A percentile compares a stretch with the other conserved stretches of the same genome.
Conservation (phyloP, 371 early-diverging fungal genomes). For the Mycotypha africana region DNA sequence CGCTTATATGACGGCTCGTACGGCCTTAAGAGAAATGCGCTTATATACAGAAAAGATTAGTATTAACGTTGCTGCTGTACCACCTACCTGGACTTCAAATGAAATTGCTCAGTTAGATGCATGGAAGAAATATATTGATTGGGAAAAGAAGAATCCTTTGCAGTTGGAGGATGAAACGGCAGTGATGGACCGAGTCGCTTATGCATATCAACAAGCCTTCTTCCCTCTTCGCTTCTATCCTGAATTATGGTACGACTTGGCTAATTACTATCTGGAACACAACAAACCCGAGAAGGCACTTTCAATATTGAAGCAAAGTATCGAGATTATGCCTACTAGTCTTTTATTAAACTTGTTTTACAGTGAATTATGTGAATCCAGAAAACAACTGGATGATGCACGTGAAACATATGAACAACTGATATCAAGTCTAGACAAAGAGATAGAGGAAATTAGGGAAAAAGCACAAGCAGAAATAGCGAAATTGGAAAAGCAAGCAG, state of each 20-base stretch:
- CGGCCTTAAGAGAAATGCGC: conserved; percentile 76
- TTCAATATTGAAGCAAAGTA: conserved; percentile 64
- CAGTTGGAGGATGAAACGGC: conserved; percentile 59
- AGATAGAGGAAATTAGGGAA: conserved; percentile 45
- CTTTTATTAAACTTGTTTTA: conserved; percentile 79
- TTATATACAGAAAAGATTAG: conserved; percentile 71
- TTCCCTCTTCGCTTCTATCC: conserved; percentile 81
- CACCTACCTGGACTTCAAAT: conserved; percentile 77
- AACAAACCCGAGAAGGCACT: conserved; percentile 73
- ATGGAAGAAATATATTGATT: conserved; percentile 85
- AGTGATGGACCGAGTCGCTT: conserved; percentile 69
- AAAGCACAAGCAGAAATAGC: conserved; percentile 44
- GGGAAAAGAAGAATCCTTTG: conserved; percentile 91
- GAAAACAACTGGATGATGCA: conserved; percentile 65
- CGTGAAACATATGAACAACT: conserved; percentile 68
- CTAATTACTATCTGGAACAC: conserved; percentile 63
- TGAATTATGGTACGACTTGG: conserved; percentile 76
- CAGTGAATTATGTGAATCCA: conserved; percentile 81
- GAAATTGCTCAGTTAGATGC: conserved; percentile 67
- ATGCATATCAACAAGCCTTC: conserved; percentile 85
- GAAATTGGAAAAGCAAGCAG: conserved; percentile 41
- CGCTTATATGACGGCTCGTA: conserved; percentile 90
- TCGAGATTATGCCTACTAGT: conserved; percentile 71
- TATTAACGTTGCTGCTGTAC: conserved; percentile 59
- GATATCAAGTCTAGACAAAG: conserved; percentile 50